These are phyloP conservation scores for Apophysomyces trapeziformis DNA, from an alignment of 371 early-diverging fungal genomes.

Conservation along the genomic window DNA sequence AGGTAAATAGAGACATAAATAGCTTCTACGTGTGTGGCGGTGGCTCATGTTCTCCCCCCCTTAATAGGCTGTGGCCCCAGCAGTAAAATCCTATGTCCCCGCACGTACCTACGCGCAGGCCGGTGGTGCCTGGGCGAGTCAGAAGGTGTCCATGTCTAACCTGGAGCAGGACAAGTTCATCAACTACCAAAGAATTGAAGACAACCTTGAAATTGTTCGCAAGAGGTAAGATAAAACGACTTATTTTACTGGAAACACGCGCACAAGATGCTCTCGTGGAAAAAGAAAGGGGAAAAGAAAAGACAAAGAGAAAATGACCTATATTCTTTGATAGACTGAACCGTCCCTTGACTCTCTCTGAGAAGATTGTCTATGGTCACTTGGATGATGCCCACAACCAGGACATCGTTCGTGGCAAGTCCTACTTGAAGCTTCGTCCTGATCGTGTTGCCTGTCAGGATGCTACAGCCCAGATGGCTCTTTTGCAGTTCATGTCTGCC, in stretches of 20 bases:
- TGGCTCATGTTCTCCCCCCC: slow-evolving; percentile 4
- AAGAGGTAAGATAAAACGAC: slow-evolving; percentile 66
- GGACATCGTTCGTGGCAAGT: slow-evolving; percentile 81
- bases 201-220: slow-evolving; percentile 88
- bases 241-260: neutral
- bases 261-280: neutral
- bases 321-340: slow-evolving; percentile 51
- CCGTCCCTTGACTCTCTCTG: slow-evolving; percentile 88
- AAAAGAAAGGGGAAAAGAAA: neutral
- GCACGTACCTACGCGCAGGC: slow-evolving; percentile 57
- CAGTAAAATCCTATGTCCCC: slow-evolving; percentile 31
- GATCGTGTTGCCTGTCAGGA: slow-evolving; percentile 98
- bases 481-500: slow-evolving; percentile 97
- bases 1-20: slow-evolving; percentile 21
- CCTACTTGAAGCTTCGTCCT: slow-evolving; percentile 91
- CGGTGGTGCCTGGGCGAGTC: slow-evolving; percentile 49
- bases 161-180: slow-evolving; percentile 86
- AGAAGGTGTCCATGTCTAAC: slow-evolving; percentile 84
- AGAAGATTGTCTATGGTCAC: slow-evolving; percentile 96
- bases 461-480: slow-evolving; percentile 97
- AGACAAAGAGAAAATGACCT: neutral
- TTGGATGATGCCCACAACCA: slow-evolving; percentile 88
- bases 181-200: slow-evolving; percentile 92
- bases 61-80: slow-evolving; percentile 38
- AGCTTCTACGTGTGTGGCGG: neutral